These are phyloP conservation scores for Kodamaea leandrae DNA, from an alignment of 805 yeast genomes.

Conservation along the genomic window DNA sequence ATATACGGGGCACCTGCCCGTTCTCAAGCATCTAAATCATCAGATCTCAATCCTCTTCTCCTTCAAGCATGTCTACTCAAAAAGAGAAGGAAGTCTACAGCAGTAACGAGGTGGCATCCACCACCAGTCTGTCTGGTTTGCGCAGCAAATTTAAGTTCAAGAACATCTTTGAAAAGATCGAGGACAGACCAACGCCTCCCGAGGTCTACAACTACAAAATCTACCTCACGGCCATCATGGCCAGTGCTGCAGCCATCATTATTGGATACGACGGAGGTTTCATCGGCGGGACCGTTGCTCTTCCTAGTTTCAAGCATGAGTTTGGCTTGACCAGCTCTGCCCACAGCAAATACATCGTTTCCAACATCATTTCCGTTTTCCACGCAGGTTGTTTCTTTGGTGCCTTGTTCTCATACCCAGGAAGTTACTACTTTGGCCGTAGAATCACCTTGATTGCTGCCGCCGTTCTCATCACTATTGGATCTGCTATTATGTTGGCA, in stretches of 20 bases:
- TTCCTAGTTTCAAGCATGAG: constrained; percentile 30
- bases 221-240: constrained; percentile 35
- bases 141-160: constrained; percentile 9
- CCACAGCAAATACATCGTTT: constrained; percentile 22
- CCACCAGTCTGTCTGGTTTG: neutral
- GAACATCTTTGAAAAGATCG: constrained; percentile 30
- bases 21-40: neutral
- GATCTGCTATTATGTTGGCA: constrained; percentile 38
- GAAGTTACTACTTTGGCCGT: constrained; percentile 34
- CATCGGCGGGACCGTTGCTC: constrained; percentile 40
- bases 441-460: constrained; percentile 30
- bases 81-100: neutral
- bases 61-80: neutral
- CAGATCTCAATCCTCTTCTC: neutral
- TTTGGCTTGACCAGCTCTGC: constrained; percentile 26
- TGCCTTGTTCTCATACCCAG: constrained; percentile 36
- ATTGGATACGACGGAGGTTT: constrained; percentile 43
- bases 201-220: constrained; percentile 35
- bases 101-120: neutral
- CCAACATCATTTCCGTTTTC: constrained; percentile 39
- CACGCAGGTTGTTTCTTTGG: constrained; percentile 43
- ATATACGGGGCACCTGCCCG: neutral
- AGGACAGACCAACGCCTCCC: constrained; percentile 39
- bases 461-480: constrained; percentile 31
- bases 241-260: constrained; percentile 39